Evolutionary conservation across 2,329 filamentous ascomycete species (phyloP).

Genomic region (Cryphonectria nitschkei): DNA sequence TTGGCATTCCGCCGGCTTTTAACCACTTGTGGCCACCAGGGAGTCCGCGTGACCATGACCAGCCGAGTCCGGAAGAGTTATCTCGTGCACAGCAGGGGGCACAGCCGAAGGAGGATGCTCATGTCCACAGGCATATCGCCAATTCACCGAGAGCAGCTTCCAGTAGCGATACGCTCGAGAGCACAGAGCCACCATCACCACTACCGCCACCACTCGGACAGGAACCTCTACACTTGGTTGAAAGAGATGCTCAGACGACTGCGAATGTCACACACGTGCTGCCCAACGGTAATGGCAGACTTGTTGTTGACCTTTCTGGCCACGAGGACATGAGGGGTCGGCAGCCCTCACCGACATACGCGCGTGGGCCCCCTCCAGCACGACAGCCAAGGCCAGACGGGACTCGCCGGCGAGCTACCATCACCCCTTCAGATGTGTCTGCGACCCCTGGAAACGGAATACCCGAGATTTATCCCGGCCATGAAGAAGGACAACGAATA

Average conservation of each 20-base stretch:
- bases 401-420: not conserved
- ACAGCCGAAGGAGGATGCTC: not conserved
- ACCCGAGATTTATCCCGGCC: constrained; percentile 2
- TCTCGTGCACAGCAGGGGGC: not conserved
- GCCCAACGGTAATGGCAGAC: not conserved
- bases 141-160: not conserved
- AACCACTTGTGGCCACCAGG: constrained; percentile 9
- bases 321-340: not conserved
- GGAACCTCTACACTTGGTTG: not conserved
- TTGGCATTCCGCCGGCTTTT: not conserved
- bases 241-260: not conserved
- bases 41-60: not conserved
- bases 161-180: not conserved
- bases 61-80: not conserved
- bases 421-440: not conserved
- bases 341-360: not conserved
- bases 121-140: not conserved
- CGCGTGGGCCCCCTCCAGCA: not conserved
- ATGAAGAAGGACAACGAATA: constrained; percentile 45
- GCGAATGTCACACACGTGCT: not conserved
- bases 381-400: not conserved
- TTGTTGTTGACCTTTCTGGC: not conserved
- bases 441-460: not conserved
- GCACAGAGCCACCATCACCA: not conserved
- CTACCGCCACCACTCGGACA: not conserved